Conservation (phyloP, 768 basidiomycete genomes). For the Trametes cubensis region DNA sequence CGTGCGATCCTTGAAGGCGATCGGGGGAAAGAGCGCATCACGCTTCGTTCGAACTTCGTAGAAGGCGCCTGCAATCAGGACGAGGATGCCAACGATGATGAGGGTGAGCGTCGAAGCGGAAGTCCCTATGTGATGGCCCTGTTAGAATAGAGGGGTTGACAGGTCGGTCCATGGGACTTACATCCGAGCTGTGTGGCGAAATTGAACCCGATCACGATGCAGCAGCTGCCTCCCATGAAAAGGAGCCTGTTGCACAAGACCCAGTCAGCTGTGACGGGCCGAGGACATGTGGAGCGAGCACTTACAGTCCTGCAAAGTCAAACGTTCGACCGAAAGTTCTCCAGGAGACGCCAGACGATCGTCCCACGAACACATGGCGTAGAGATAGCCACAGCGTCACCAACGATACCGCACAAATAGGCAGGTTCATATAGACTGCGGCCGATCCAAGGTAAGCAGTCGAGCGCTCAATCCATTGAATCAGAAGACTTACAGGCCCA, state of each 20-base stretch:
- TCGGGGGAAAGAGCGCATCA: slow-evolving; percentile 72
- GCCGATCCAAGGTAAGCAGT: not conserved
- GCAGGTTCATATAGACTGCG: slow-evolving; percentile 82
- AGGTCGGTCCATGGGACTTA: slow-evolving; percentile 41
- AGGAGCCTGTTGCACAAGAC: slow-evolving; percentile 49
- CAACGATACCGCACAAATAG: slow-evolving; percentile 65
- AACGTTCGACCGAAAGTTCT: slow-evolving; percentile 55
- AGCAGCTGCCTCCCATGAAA: slow-evolving; percentile 75
- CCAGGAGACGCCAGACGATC: slow-evolving; percentile 57
- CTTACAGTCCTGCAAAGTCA: slow-evolving; percentile 81
- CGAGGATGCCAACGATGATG: slow-evolving; percentile 55
- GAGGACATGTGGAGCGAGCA: slow-evolving; percentile 16
- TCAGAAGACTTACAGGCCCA: slow-evolving; percentile 72
- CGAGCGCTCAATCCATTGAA: slow-evolving; percentile 1
- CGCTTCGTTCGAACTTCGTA: slow-evolving; percentile 70
- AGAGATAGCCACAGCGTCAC: slow-evolving; percentile 63
- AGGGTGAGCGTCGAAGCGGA: slow-evolving; percentile 61
- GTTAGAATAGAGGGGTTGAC: slow-evolving; percentile 17
- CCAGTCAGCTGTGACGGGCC: slow-evolving; percentile 15
- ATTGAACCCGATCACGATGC: slow-evolving; percentile 79
- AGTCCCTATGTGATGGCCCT: slow-evolving; percentile 52
- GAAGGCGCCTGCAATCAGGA: slow-evolving; percentile 60
- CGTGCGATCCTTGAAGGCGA: slow-evolving; percentile 60
- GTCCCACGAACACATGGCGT: slow-evolving; percentile 52
- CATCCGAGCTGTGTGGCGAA: slow-evolving; percentile 70